Evolutionary conservation across 345 rosid species (phyloP).

Genomic region (Brassica rapa): DNA sequence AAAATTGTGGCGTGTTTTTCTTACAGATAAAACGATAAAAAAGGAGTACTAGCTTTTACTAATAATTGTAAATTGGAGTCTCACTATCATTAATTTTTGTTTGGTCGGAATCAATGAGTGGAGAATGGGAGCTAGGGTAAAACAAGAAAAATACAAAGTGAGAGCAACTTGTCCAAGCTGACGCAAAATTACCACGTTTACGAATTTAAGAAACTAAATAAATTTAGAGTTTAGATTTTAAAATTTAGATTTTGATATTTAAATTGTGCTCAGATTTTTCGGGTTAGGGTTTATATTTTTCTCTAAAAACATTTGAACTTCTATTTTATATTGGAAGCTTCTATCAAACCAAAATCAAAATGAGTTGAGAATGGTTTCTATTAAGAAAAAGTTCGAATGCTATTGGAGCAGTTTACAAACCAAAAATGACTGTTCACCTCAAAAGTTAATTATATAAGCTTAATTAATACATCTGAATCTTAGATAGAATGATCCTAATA

Average conservation of each 20-base stretch:
- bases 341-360: neutral
- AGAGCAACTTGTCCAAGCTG: constrained; percentile 28
- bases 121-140: constrained; percentile 11
- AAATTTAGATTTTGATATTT: neutral
- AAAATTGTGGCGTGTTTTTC: neutral
- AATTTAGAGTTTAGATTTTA: neutral
- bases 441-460: neutral
- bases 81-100: constrained; percentile 13
- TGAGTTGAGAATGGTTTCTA: neutral
- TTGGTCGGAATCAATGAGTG: constrained; percentile 13
- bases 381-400: neutral
- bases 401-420: neutral
- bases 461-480: constrained; percentile 8
- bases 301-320: neutral
- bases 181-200: constrained; percentile 20
- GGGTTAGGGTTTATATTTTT: neutral
- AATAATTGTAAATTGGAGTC: constrained; percentile 13
- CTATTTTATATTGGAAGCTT: neutral
- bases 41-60: neutral
- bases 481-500: neutral
- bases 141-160: neutral
- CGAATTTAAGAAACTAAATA: neutral
- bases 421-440: neutral
- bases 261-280: neutral
- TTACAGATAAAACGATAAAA: neutral